Percentiles rank a stretch among this genome's conserved stretches.
These are phyloP conservation scores for Priceomyces castillae DNA, from an alignment of 805 yeast genomes.

Conservation along the genomic window DNA sequence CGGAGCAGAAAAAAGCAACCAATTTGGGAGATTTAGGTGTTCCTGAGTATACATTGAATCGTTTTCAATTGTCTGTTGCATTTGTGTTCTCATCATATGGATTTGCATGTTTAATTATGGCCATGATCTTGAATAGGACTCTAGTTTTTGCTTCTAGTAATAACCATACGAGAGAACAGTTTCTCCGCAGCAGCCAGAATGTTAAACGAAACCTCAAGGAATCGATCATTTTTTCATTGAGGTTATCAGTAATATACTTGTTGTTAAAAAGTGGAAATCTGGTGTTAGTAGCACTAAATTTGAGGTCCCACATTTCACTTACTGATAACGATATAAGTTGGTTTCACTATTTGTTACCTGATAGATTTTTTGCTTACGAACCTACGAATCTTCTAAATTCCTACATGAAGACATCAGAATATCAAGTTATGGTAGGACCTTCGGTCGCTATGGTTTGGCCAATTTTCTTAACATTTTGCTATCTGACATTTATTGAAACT, in stretches of 20 bases:
- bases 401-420: conserved; percentile 29
- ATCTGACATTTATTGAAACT: conserved; percentile 64
- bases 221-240: conserved; percentile 22
- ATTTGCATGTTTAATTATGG: conserved; percentile 35
- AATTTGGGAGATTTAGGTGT: too few species aligned
- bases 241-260: conserved; percentile 26
- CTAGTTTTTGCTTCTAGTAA: conserved; percentile 37
- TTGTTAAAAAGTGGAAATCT: conserved; percentile 23
- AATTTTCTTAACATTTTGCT: conserved; percentile 54
- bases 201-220: neutral
- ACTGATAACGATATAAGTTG: conserved; percentile 6
- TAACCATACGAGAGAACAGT: conserved; percentile 9
- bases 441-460: conserved; percentile 56
- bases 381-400: conserved; percentile 16
- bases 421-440: conserved; percentile 44
- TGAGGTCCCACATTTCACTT: conserved; percentile 17
- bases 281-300: conserved; percentile 32
- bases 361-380: conserved; percentile 23
- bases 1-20: conserved; percentile 10
- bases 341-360: conserved; percentile 14
- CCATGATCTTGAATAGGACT: conserved; percentile 37
- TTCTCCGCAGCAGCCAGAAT: conserved; percentile 11
- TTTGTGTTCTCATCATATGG: conserved; percentile 36
- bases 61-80: neutral
- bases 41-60: too few species aligned